These are phyloP conservation scores for Juncus effusus DNA, from an alignment of 176 grass and related monocot species.

Conservation along the genomic window DNA sequence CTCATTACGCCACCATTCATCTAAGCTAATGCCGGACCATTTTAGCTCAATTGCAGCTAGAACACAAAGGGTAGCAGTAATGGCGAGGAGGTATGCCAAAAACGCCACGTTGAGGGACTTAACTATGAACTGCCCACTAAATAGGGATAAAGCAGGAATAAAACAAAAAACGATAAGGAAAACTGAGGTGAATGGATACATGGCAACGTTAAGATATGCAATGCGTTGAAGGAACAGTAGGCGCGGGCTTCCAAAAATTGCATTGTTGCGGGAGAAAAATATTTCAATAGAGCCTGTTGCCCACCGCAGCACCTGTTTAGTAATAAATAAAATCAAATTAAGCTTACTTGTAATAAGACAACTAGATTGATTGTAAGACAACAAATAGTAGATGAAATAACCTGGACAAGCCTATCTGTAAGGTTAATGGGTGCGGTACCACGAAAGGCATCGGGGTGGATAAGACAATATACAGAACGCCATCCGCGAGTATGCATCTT, in stretches of 20 bases:
- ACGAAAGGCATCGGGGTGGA: conserved; percentile 17
- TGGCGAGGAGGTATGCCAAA: conserved; percentile 20
- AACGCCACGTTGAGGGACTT: conserved; percentile 25
- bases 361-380: not conserved
- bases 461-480: conserved; percentile 19
- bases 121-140: conserved; percentile 23
- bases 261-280: conserved; percentile 30
- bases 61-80: conserved; percentile 20
- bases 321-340: not conserved
- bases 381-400: not conserved
- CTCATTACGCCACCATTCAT: conserved; percentile 32
- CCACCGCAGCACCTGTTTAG: conserved; percentile 22
- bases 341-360: not conserved
- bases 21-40: conserved; percentile 28
- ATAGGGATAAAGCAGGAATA: conserved; percentile 21
- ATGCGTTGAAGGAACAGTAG: conserved; percentile 26
- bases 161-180: conserved; percentile 23
- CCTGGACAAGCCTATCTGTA: conserved; percentile 32
- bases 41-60: conserved; percentile 21
- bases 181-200: conserved; percentile 27
- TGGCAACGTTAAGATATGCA: conserved; percentile 26
- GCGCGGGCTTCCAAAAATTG: conserved; percentile 16
- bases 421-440: conserved; percentile 26
- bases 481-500: conserved; percentile 27
- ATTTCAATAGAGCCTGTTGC: conserved; percentile 27